phyloP scores from a whole-genome alignment of 1,139 yeast genomes.

The Yamadazyma diospyri region DNA sequence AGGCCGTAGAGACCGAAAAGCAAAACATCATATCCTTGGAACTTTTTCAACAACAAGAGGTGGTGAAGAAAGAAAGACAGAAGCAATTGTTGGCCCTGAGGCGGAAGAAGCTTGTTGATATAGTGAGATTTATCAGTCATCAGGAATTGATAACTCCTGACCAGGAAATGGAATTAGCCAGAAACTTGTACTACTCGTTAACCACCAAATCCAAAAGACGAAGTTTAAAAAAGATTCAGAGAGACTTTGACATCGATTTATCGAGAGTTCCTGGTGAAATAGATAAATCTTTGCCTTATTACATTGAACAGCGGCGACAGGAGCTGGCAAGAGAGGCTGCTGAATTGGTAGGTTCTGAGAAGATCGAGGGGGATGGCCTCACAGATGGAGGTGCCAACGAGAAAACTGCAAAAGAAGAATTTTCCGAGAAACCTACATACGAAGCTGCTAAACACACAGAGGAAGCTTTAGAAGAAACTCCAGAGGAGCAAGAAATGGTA shows the following conservation, averaged over 20 bases:
- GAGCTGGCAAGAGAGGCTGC: background rate
- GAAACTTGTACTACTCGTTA: constrained; percentile 22
- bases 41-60: constrained; percentile 78
- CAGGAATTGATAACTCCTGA: constrained; percentile 43
- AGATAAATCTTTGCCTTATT: constrained; percentile 34
- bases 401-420: background rate
- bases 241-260: constrained; percentile 15
- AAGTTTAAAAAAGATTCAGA: constrained; percentile 19
- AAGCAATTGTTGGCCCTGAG: constrained; percentile 67
- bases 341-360: background rate
- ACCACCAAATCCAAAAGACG: constrained; percentile 35
- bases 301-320: constrained; percentile 14
- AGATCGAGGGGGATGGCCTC: background rate
- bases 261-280: constrained; percentile 34
- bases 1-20: constrained; percentile 84
- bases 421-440: background rate
- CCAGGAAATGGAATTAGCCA: constrained; percentile 52
- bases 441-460: background rate
- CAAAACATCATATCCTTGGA: constrained; percentile 70
- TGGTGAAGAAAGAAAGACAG: constrained; percentile 74
- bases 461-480: background rate
- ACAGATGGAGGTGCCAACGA: background rate
- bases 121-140: constrained; percentile 48
- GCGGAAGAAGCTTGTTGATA: constrained; percentile 54
- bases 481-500: background rate